Evolutionary conservation across 169 alveolate species (phyloP).

Genomic region (Plasmodium knowlesi): DNA sequence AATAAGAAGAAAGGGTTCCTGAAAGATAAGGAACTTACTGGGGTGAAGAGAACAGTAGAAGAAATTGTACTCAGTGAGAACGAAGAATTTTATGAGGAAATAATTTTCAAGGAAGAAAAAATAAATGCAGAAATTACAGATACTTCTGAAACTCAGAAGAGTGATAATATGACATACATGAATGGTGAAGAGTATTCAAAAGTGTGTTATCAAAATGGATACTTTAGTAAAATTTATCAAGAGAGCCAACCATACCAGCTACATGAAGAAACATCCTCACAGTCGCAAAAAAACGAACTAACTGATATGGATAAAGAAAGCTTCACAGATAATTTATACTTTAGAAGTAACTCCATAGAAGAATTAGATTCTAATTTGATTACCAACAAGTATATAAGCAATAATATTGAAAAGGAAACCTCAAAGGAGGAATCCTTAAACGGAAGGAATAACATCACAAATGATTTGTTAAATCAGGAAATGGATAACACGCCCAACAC

Average conservation of each 20-base stretch:
- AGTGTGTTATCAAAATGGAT: background rate
- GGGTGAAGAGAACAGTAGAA: background rate
- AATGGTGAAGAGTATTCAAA: background rate
- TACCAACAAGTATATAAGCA: conserved; percentile 32
- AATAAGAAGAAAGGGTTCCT: background rate
- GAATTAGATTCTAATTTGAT: conserved; percentile 65
- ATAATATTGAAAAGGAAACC: background rate
- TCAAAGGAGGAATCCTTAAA: background rate
- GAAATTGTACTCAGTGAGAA: conserved; percentile 54
- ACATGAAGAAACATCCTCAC: background rate
- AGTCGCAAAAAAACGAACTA: background rate
- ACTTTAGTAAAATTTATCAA: background rate
- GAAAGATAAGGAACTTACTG: background rate
- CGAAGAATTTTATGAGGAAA: conserved; percentile 50
- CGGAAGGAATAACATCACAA: background rate
- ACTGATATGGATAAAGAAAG: background rate
- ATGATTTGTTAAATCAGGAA: background rate
- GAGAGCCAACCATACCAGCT: background rate
- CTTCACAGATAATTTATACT: conserved; percentile 25
- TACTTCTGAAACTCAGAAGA: conserved; percentile 1
- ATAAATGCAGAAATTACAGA: background rate
- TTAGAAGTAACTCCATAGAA: conserved; percentile 57
- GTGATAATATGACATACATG: background rate
- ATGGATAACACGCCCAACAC: background rate
- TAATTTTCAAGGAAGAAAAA: background rate